Evolutionary conservation across 2,329 filamentous ascomycete genomes (phyloP), one percentile per base, ranked within the genome.

Genomic region (Zopfia rhizophila): DNA sequence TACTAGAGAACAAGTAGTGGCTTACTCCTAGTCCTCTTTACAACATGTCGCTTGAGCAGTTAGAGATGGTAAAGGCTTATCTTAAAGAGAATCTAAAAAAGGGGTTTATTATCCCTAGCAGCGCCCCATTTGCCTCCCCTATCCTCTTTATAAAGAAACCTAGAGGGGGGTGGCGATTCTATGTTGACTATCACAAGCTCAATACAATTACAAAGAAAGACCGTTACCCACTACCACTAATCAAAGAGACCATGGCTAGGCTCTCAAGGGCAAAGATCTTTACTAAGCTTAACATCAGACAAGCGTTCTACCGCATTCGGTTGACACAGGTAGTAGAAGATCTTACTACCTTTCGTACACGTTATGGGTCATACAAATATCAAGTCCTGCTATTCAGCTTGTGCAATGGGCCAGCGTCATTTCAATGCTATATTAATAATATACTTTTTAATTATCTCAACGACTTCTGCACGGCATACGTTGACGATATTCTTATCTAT

Each of bases 151-250:
- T 69, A 16, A 47, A 38, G 18, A 74, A 72, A 50, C 58, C 58
- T 5, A 55, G 63, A 35, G 48, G 62, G 3, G 53, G 45, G 6
- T 40, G 70, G 7, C 46, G 53, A 14, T 39, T 75, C 29, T 74
- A 53, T 53, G 53, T 75, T 5, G 58, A 75, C 45, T 76, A 75
- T 51, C 35, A 57, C 38, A 48, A 24, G 0, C 50, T 75, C 1
- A 76, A 75, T 38, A 44, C 48, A 0, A 47, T 72, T n/a, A 73
- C 60, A 3, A 58, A 61, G 18, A 72, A 74, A 52, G 59, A 74
- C 45, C 37, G 55, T 1, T 70, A 70, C 47, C 51, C 56, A 3
- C 38, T 72, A 14, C 67, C 56, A 0, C 42, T 71, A 2, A 70
- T 75, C 27, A 43, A 38, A 10, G 61, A 75, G 39, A 66, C 62